Conservation (phyloP, 2,329 filamentous ascomycete genomes). For the Plectosphaerella sp. region DNA sequence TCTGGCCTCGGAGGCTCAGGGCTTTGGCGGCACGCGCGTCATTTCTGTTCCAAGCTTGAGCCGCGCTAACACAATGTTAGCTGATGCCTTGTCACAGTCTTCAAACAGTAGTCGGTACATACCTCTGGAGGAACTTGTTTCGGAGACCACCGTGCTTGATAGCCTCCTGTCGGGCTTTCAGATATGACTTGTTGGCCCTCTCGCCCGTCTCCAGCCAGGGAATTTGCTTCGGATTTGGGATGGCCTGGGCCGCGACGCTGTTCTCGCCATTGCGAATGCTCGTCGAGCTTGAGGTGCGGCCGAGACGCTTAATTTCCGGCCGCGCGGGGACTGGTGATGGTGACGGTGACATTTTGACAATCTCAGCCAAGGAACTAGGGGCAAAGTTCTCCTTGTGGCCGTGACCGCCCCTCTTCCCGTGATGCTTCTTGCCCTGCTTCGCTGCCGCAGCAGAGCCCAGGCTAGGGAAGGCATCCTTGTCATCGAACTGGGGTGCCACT, state of each 20-base stretch:
- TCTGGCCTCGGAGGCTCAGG: constrained; percentile 87
- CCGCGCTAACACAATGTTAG: constrained; percentile 56
- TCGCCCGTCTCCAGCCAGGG: constrained; percentile 96
- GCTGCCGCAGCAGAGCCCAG: constrained; percentile 66
- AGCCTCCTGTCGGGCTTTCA: constrained; percentile 91
- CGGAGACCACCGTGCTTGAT: constrained; percentile 95
- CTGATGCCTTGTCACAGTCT: neutral
- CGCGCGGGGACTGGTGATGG: constrained; percentile 57
- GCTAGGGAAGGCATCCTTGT: constrained; percentile 91
- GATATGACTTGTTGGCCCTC: constrained; percentile 85
- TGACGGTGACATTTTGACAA: constrained; percentile 91
- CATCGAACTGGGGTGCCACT: constrained; percentile 72
- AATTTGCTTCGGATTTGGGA: constrained; percentile 83
- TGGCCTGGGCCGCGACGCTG: constrained; percentile 75
- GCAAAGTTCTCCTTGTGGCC: constrained; percentile 63
- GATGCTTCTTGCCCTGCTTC: constrained; percentile 84
- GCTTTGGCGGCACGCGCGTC: constrained; percentile 95
- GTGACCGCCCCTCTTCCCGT: constrained; percentile 85
- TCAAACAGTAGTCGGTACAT: constrained; percentile 17
- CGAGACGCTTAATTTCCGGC: constrained; percentile 55
- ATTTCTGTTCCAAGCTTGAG: constrained; percentile 97
- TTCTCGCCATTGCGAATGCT: constrained; percentile 68
- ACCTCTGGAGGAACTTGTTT: constrained; percentile 97
- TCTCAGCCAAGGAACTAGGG: constrained; percentile 82
- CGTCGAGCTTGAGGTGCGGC: constrained; percentile 60